Evolutionary conservation across 1,139 yeast genomes (phyloP).

Genomic region (Scheffersomyces insectosa): DNA sequence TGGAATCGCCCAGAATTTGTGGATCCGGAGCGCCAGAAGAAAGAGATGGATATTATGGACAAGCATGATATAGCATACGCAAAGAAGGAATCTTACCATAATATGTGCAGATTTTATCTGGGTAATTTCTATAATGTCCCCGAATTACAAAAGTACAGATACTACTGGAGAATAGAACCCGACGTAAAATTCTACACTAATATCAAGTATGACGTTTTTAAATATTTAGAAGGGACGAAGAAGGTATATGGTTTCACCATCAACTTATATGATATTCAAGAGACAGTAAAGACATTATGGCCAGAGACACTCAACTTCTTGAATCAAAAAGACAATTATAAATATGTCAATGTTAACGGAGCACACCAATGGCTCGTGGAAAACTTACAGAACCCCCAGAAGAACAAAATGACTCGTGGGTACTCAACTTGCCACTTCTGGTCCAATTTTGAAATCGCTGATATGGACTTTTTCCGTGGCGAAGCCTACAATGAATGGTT

Average conservation of each 20-base stretch:
- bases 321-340: constrained; percentile 55
- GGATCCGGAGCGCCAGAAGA: constrained; percentile 42
- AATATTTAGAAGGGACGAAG: constrained; percentile 63
- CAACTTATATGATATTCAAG: constrained; percentile 66
- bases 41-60: constrained; percentile 40
- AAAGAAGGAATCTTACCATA: constrained; percentile 62
- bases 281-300: constrained; percentile 65
- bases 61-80: constrained; percentile 64
- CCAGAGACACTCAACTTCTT: constrained; percentile 64
- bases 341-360: constrained; percentile 58
- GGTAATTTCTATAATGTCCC: constrained; percentile 65
- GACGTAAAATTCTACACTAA: constrained; percentile 65
- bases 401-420: constrained; percentile 54
- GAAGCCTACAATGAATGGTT: constrained; percentile 69
- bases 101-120: constrained; percentile 77
- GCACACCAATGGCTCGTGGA: constrained; percentile 77
- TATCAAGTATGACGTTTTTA: constrained; percentile 74
- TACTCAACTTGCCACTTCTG: constrained; percentile 88
- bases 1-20: constrained; percentile 71
- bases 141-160: constrained; percentile 51
- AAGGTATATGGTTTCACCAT: constrained; percentile 73
- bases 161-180: constrained; percentile 87
- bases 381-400: constrained; percentile 58
- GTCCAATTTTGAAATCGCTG: constrained; percentile 84
- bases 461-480: constrained; percentile 73